Percentiles rank a stretch among this genome's conserved stretches.
Evolutionary conservation across 1,284 basidiomycete genomes (phyloP).

Genomic region (Ceratobasidium sp.): DNA sequence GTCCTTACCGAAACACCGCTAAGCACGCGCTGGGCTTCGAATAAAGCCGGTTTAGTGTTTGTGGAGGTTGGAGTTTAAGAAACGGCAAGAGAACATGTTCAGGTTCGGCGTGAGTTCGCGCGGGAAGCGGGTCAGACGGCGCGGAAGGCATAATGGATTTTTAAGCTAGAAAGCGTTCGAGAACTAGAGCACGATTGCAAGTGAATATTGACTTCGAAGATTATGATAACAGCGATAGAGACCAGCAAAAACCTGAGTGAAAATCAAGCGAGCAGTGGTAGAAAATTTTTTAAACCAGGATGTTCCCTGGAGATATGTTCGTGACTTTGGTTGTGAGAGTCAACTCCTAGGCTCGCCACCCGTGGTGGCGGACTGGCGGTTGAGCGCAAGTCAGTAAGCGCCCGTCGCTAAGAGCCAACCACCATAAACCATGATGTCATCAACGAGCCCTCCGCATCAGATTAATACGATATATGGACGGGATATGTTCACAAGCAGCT

Average conservation of each 20-base stretch:
- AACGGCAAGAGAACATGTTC: conserved; percentile 80
- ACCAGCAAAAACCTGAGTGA: background rate
- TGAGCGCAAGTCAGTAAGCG: background rate
- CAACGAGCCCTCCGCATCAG: background rate
- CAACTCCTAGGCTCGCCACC: background rate
- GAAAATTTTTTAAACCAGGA: no score
- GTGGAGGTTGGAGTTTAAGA: conserved; percentile 87
- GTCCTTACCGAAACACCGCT: conserved; percentile 85
- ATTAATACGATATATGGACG: no score
- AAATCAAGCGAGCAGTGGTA: background rate
- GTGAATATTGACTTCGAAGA: background rate
- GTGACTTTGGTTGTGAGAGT: background rate
- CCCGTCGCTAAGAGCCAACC: background rate
- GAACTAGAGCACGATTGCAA: no score
- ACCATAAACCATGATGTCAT: conserved; percentile 16
- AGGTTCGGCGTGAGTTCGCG: conserved; percentile 17
- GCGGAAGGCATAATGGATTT: conserved; percentile 27
- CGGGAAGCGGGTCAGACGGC: conserved; percentile 40
- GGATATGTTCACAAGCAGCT: no score
- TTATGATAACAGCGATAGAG: background rate
- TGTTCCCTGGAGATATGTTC: no score
- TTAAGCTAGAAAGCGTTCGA: no score
- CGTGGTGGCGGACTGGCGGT: background rate
- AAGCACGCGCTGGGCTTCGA: conserved; percentile 92
- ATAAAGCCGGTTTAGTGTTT: conserved; percentile 86